phyloP scores from a whole-genome alignment of 345 rosid species.

The Boechera divaricarpa region DNA sequence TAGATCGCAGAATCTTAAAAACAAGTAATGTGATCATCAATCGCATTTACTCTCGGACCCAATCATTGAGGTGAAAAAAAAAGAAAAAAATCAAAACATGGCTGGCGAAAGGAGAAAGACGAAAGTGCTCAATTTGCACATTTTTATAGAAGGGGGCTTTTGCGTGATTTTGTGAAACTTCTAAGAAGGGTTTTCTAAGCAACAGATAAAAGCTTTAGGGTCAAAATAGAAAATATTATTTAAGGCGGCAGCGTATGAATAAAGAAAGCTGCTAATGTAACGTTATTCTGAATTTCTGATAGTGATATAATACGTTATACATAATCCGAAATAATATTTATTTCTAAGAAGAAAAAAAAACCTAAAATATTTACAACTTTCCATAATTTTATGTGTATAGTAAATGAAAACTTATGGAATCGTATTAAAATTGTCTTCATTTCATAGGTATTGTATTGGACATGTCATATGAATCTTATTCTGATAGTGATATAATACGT shows the following conservation, averaged over 20 bases:
- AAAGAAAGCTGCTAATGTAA: background rate
- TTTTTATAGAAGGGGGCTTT: constrained; percentile 1
- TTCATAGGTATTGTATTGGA: background rate
- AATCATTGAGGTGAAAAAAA: constrained; percentile 28
- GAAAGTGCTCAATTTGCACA: background rate
- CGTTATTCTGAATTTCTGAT: background rate
- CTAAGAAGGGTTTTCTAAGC: background rate
- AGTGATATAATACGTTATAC: too few species aligned
- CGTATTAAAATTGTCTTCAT: constrained; percentile 12
- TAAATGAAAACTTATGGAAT: constrained; percentile 4
- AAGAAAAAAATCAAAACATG: constrained; percentile 1
- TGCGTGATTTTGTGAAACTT: constrained; percentile 1
- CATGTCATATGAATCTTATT: background rate
- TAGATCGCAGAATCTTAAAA: constrained; percentile 21
- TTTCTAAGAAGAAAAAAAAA: too few species aligned
- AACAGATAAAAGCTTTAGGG: background rate
- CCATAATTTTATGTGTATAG: background rate
- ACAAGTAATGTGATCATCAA: constrained; percentile 10
- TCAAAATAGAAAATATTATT: background rate
- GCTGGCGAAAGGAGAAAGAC: constrained; percentile 4
- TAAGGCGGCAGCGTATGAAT: background rate
- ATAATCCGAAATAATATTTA: background rate
- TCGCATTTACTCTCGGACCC: constrained; percentile 26
- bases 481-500: too few species aligned
- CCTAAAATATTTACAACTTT: background rate